phyloP scores from a whole-genome alignment of 140 eudicot species.

The Anethum foeniculum region DNA sequence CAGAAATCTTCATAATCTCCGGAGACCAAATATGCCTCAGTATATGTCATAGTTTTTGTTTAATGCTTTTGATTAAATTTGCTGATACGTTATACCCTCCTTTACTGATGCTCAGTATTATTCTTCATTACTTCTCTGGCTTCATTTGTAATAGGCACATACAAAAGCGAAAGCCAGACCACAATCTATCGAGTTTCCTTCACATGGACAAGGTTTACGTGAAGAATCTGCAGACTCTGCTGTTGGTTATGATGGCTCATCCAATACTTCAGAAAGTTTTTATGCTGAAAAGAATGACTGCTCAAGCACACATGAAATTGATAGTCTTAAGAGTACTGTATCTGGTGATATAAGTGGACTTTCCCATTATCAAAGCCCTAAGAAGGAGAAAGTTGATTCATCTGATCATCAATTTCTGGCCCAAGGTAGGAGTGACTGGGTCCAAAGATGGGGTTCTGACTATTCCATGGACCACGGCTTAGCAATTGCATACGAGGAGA shows the following conservation, averaged over 20 bases:
- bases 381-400: conserved; percentile 33
- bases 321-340: conserved; percentile 46
- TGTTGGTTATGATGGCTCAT: conserved; percentile 57
- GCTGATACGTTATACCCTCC: neutral
- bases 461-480: conserved; percentile 44
- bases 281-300: conserved; percentile 58
- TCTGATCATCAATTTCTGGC: conserved; percentile 29
- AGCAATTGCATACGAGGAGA: conserved; percentile 62
- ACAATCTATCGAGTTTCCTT: conserved; percentile 53
- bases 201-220: conserved; percentile 37
- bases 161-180: conserved; percentile 33
- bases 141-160: neutral
- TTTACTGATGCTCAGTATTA: neutral
- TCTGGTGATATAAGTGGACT: conserved; percentile 32
- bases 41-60: neutral
- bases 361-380: conserved; percentile 26
- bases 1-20: neutral
- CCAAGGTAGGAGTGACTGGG: conserved; percentile 29
- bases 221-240: conserved; percentile 58
- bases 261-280: conserved; percentile 55
- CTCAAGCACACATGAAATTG: conserved; percentile 51
- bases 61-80: neutral
- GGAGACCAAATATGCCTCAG: neutral
- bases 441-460: conserved; percentile 41
- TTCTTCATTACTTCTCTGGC: neutral